Base-by-base conservation (phyloP, 179 eudicot species). In the Spinacia oleracea region DNA sequence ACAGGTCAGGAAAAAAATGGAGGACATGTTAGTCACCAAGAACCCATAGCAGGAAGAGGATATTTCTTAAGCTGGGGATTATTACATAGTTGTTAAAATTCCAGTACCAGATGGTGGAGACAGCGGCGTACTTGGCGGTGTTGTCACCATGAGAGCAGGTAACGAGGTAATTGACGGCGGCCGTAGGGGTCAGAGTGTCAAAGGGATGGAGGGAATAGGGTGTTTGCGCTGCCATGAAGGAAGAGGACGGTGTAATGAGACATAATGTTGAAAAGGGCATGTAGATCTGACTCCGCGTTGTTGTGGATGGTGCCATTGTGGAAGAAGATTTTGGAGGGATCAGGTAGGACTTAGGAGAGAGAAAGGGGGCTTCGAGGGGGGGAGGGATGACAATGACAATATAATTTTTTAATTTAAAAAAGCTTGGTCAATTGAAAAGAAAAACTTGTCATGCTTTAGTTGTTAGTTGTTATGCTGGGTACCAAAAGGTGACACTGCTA, bases 111-210 rank as follows among this genome's bases (percentile, higher is more conserved):
- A 93, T 81, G 35, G 83, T 75, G 1, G 83, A 85, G 0, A 74
- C 84, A 0, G 73, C 43, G 12, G 87, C 79, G 29, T 86, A 93
- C 43, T 93, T 95, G 16, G 79, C 88, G 0, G 99, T 98, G 84
- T 93, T 96, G 40, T 92, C 99, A 0, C 96, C 92, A 98, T 97
- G 93, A 0, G 99, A 92, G 0, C 98, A 98, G 1, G 99, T 92
- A 4, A 93, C 93, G 2, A 93, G 76, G 55, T 83, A 93, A 75
- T 96, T 98, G 2, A 90, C 96, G 1, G 83, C 74, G 46, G 89
- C 96, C 3, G 60, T 46, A 0, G 87, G 83, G 0, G 42, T 11
- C 94, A 90, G 2, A 96, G 83, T 16, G 93, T 92, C 25, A 93
- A 77, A 0, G 99, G 97, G 1, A 92, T 12, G 35, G 93, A 89